These are phyloP conservation scores for Aegilops bicornis DNA, from an alignment of 176 grass and related monocot species.

Conservation along the genomic window DNA sequence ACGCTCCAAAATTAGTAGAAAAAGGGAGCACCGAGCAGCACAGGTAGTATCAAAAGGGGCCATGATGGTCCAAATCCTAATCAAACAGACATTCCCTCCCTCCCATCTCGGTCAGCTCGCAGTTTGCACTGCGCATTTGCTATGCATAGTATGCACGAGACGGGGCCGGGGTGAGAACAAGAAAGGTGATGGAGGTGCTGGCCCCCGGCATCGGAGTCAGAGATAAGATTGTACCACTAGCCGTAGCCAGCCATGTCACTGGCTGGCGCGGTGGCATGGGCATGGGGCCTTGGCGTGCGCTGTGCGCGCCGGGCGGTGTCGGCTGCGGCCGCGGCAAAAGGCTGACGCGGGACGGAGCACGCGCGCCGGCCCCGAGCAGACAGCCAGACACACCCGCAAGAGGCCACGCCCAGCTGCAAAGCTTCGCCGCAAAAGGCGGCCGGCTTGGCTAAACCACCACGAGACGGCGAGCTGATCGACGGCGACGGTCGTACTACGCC, in stretches of 20 bases:
- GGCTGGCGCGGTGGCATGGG: background rate
- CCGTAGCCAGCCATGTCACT: background rate
- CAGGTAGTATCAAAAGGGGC: background rate
- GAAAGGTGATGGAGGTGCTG: background rate
- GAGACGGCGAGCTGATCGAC: background rate
- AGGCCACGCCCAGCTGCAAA: background rate
- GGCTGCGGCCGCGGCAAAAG: conserved; percentile 45
- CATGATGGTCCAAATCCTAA: conserved; percentile 43
- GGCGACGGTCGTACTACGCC: background rate
- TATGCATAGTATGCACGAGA: background rate
- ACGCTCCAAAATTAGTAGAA: background rate
- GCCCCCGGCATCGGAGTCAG: background rate
- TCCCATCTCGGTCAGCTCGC: background rate
- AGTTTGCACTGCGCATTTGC: background rate
- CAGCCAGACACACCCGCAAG: background rate
- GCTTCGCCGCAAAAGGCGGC: background rate
- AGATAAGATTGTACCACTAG: background rate
- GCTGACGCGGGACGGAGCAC: conserved; percentile 39
- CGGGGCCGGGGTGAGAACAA: background rate
- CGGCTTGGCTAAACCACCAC: background rate
- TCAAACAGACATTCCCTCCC: conserved; percentile 38
- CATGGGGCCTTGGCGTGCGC: conserved; percentile 41
- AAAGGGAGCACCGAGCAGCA: background rate
- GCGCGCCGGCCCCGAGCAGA: conserved; percentile 4
- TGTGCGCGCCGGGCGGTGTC: conserved; percentile 40